Base-by-base conservation (phyloP, 306 rosid species). In the Citrullus amarus region DNA sequence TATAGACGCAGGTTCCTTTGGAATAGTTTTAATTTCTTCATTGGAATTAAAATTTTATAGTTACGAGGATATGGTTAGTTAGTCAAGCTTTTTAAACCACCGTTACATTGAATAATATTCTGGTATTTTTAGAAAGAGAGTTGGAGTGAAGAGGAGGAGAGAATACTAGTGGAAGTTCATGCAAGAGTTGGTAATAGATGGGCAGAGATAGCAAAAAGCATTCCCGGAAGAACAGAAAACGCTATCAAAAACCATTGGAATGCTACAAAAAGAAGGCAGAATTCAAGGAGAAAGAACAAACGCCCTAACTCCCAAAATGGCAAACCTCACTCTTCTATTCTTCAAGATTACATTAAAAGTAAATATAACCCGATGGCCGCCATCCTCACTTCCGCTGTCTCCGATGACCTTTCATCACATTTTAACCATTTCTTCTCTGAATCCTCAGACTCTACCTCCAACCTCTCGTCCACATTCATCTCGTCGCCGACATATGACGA, bases 171-270 rank as follows among this genome's bases (percentile, higher is more conserved):
- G 3, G 89, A 92, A 75, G 72, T 84, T 9, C 98, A 92, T 82
- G 79, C 79, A 2, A 87, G 79, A 61, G 80, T 94, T 4, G 98
- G 97, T 36, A 94, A 94, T 58, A 81, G 88, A 11, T 94, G 96
- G 98, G 97, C 97, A 0, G 93, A 92, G 85, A 94, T 92, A 4
- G 98, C 96, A 0, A 94, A 90, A 67, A 54, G 48, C 46, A 90
- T 94, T 75, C 87, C 92, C 0, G 98, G 97, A 63, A 87, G 97
- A 81, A 94, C 97, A 0, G 98, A 94, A 65, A 94, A 94, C 32
- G 82, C 98, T 0, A 94, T 94, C 8, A 94, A 94, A 79, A 94
- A 92, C 81, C 98, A 94, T 71, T 94, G 98, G 98, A 94, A 94
- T 72, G 97, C 97, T 36, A 94, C 96, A 0, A 94, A 89, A 32